Base-by-base conservation (phyloP, 202 grass and related monocot species). In the Zoysia matrella region DNA sequence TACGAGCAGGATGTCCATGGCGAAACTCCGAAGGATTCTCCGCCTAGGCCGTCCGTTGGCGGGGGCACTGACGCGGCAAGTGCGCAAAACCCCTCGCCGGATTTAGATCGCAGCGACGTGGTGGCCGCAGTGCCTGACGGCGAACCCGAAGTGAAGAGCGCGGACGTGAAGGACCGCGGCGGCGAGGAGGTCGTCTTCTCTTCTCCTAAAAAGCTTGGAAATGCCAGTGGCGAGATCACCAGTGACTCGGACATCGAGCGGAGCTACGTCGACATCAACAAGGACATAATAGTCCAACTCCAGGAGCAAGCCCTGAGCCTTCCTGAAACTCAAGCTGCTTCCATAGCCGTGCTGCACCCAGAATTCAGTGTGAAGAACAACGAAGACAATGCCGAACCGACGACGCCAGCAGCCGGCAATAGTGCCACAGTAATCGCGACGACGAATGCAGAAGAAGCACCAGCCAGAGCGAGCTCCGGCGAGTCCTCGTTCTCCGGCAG, bases 211-310 rank as follows among this genome's bases (percentile, higher is more conserved):
- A 82, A 76, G 65, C 71, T 45, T 2, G 57, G 30, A 1, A 72
- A 49, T 63, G 11, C 74, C 11, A 62, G 60, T 5, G 88, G 79
- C 46, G 83, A 83, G 30, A 3, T 86, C 49, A 83, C 79, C 45
- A 75, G 84, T 9, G 88, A 90, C 6, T 79, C 84, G 22, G 88
- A 90, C 2, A 47, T 57, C 50, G 83, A 90, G 12, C 56, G 63
- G 50, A 86, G 88, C 69, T 86, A 86, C 56, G 75, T 90, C 69
- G 74, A 71, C 70, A 9, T 90, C 43, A 65, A 75, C 49, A 90
- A 86, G 56, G 71, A 86, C 55, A 5, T 22, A 11, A 30, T 30
- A 30, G 22, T 30, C 22, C 22, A 30, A 30, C 22, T 30, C 22
- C 22, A 30, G 22, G 72, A 85, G 48, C 49, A 30, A 30, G 22